phyloP scores from a whole-genome alignment of 768 basidiomycete species.

The Hydnum rufescens region DNA sequence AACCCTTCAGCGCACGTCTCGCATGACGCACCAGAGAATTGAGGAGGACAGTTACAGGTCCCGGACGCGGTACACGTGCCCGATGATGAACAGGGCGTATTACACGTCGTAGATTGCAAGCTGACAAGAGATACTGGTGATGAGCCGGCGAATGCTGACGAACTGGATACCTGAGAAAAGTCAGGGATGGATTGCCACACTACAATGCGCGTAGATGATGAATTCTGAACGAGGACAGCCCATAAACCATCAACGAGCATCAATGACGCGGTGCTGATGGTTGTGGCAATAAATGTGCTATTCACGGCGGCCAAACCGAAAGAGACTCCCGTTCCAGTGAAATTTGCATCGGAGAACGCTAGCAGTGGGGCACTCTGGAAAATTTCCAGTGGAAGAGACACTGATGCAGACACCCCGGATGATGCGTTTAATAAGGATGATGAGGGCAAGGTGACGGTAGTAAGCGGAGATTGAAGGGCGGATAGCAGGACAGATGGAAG shows the following conservation, averaged over 20 bases:
- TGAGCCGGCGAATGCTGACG: not conserved
- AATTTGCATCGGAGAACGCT: conserved; percentile 1
- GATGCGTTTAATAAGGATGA: conserved; percentile 8
- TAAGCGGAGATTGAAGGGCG: conserved; percentile 43
- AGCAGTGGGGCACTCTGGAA: conserved; percentile 5
- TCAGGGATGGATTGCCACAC: conserved; percentile 71
- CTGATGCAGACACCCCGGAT: conserved; percentile 8
- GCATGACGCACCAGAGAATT: conserved; percentile 63
- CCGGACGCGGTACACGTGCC: conserved; percentile 55
- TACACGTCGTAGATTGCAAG: conserved; percentile 30
- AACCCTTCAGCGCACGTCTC: conserved; percentile 56
- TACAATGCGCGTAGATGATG: conserved; percentile 35
- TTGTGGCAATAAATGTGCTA: conserved; percentile 26
- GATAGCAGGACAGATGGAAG: conserved; percentile 49
- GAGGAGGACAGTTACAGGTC: conserved; percentile 48
- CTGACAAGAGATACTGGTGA: not conserved
- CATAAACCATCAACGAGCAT: conserved; percentile 49
- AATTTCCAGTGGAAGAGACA: conserved; percentile 8
- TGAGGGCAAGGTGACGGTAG: conserved; percentile 28
- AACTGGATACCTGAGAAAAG: conserved; percentile 39
- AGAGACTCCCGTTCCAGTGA: conserved; percentile 1
- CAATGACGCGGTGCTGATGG: conserved; percentile 39
- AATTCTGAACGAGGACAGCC: conserved; percentile 36
- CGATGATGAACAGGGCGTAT: conserved; percentile 50
- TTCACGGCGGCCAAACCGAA: conserved; percentile 18